Base-by-base conservation (phyloP, 148 eudicot genomes). In the Limonium bicolor region DNA sequence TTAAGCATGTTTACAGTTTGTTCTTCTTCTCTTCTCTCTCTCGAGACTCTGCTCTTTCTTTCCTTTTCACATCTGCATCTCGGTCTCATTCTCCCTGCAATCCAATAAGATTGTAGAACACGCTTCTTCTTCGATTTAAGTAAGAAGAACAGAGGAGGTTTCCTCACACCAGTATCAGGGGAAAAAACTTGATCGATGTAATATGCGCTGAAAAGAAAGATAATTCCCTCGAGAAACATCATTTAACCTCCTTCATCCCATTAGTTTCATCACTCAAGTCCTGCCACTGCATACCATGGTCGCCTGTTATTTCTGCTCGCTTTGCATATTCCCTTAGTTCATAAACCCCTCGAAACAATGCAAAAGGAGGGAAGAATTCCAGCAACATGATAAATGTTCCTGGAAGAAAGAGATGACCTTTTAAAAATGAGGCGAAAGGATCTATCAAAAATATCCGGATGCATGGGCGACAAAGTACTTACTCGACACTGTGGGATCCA, bases 301-400 rank as follows among this genome's bases (percentile, higher is more conserved):
- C 61, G 32, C 85, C 77, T 72, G 63, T 68, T 27, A 36, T 38
- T 32, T 56, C 49, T 55, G 75, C 96, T 12, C 20, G 37, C 30
- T 63, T 59, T 1, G 88, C 56, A 67, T 79, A 79, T 35, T 74
- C 70, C 33, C 75, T 62, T 50, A 87, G 62, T 53, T 87, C 96
- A 48, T 69, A 79, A 19, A 87, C 41, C 18, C 90, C 96, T 31
- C 90, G 81, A 46, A 33, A 87, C 26, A 87, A 75, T 28, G 94
- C 52, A 56, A 87, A 87, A 21, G 84, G 84, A n/a, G 96, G 96
- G 67, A 63, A 87, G 41, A 87, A 42, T 53, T 87, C 86, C 94
- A 87, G 82, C 15, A 70, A 70, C 43, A 74, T 54, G 35, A 87
- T 66, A 77, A 86, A 74, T 47, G 55, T 77, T 58, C 73, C 96